Evolutionary conservation across 768 basidiomycete genomes (phyloP).

Genomic region (Mycena galericulata): DNA sequence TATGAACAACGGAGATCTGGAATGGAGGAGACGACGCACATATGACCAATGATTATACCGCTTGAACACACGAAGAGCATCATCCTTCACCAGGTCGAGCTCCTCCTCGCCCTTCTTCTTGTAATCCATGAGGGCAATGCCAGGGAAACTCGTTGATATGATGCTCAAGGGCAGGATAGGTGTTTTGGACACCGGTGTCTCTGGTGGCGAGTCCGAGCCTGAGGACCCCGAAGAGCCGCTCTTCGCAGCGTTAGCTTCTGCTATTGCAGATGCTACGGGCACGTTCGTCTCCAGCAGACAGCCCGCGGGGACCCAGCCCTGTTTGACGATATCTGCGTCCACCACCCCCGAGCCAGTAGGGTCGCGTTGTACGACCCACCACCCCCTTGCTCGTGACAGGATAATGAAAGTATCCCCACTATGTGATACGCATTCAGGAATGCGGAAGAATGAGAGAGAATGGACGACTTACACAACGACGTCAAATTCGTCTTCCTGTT

Average conservation of each 20-base stretch:
- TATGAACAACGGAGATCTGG: conserved; percentile 22
- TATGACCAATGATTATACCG: conserved; percentile 99
- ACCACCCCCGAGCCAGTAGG: conserved; percentile 85
- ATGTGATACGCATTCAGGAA: conserved; percentile 8
- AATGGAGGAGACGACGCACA: conserved; percentile 55
- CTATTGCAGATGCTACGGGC: conserved; percentile 89
- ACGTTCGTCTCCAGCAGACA: conserved; percentile 94
- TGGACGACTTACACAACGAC: conserved; percentile 84
- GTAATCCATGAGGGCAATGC: conserved; percentile 96
- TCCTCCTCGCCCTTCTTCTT: conserved; percentile 95
- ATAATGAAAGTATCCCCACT: conserved; percentile 96
- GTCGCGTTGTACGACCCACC: conserved; percentile 99
- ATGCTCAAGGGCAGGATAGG: conserved; percentile 93
- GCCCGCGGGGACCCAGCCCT: conserved; percentile 98
- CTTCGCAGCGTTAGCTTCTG: conserved; percentile 78
- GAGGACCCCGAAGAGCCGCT: conserved; percentile 46
- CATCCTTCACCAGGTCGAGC: conserved; percentile 89
- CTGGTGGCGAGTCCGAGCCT: conserved; percentile 50
- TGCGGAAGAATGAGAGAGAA: conserved; percentile 18
- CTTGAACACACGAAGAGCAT: conserved; percentile 93
- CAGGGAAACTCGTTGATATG: conserved; percentile 97
- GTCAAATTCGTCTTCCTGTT: conserved; percentile 98
- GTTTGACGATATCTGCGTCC: conserved; percentile 80
- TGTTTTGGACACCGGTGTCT: conserved; percentile 65
- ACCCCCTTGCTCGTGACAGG: conserved; percentile 92